phyloP scores from a whole-genome alignment of 169 alveolate species.

The Theileria orientalis region DNA sequence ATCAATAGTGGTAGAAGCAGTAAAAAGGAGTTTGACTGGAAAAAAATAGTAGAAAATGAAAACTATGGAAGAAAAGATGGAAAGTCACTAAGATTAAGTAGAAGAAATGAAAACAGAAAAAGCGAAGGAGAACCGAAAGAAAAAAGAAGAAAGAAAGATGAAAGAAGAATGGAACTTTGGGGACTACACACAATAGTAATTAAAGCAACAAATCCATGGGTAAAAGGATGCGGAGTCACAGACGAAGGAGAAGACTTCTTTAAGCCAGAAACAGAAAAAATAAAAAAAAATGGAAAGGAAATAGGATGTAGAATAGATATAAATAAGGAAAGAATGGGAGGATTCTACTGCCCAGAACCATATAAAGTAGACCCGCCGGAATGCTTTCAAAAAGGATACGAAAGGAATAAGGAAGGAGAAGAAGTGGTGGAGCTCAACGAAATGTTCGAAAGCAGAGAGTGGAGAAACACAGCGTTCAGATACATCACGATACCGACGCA shows the following conservation, averaged over 20 bases:
- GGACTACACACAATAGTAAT: conserved; percentile 2
- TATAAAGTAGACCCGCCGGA: conserved; percentile 35
- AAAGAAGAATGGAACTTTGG: conserved; percentile 30
- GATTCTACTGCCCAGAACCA: conserved; percentile 60
- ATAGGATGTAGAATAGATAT: conserved; percentile 33
- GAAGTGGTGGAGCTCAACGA: not conserved
- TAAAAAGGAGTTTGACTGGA: not conserved
- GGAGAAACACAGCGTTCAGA: conserved; percentile 1
- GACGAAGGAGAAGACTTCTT: conserved; percentile 15
- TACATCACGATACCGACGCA: not conserved
- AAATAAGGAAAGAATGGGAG: not conserved
- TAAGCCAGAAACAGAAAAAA: conserved; percentile 22
- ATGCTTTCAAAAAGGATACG: conserved; percentile 32
- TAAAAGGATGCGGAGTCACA: conserved; percentile 41
- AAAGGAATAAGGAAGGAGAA: not conserved
- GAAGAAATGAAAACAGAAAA: not conserved
- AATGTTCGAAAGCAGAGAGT: not conserved
- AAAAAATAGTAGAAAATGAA: not conserved
- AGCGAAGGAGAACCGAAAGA: not conserved
- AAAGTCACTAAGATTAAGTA: not conserved
- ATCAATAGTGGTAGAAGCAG: too few relatives aligned
- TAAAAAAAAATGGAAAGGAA: conserved; percentile 1
- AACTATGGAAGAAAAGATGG: not conserved
- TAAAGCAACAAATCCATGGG: conserved; percentile 45
- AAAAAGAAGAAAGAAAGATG: not conserved